Percentiles rank a stretch among this genome's conserved stretches.
Conservation (phyloP, 208 protist species). For the Acanthamoeba triangularis region DNA sequence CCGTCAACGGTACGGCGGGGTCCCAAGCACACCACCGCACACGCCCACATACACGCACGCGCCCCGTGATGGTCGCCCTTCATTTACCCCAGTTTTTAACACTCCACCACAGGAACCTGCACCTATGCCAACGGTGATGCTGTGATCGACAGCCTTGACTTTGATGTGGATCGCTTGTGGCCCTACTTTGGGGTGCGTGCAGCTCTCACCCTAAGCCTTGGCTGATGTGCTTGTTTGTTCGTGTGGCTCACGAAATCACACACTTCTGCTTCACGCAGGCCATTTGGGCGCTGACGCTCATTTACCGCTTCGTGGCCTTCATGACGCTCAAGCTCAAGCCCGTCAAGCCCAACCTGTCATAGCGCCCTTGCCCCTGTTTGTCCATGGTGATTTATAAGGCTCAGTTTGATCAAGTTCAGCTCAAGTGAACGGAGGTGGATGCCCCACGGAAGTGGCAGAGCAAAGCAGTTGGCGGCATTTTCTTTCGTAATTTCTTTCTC, state of each 20-base stretch:
- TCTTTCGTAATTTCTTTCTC: neutral
- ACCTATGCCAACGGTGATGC: constrained; percentile 1
- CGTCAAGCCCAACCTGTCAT: constrained; percentile 13
- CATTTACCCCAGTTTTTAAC: no score
- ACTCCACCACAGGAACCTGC: neutral
- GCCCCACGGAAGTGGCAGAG: no score
- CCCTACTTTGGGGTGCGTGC: constrained; percentile 7
- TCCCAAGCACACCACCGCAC: neutral
- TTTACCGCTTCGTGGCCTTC: constrained; percentile 41
- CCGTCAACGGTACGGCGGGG: constrained; percentile 65
- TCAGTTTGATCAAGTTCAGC: no score
- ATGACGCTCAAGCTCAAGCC: constrained; percentile 22
- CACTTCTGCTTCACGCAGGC: neutral
- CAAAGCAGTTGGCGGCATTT: no score
- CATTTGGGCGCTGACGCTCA: neutral
- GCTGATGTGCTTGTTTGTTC: no score
- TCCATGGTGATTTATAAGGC: no score
- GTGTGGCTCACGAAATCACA: no score
- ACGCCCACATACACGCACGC: neutral
- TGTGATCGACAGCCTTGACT: neutral
- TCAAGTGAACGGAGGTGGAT: no score
- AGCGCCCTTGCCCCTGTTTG: neutral
- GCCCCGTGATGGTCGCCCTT: no score
- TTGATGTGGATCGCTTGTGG: constrained; percentile 10
- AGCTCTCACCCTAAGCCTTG: no score